Evolutionary conservation across 129 eudicot species (phyloP).

Genomic region (Helianthus annuus): HanXRQr2.0-SUNRISE NC_035444.2:137194673-137195172

Average conservation of each 20-base stretch:
- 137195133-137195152: slow-evolving; percentile 64
- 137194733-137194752: neutral
- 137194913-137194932: slow-evolving; percentile 57
- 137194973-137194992: slow-evolving; percentile 73
- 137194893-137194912: neutral
- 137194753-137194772: too few species aligned
- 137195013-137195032: slow-evolving; percentile 62
- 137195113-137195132: slow-evolving; percentile 34
- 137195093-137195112: neutral
- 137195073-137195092: slow-evolving; percentile 15
- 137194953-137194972: slow-evolving; percentile 92
- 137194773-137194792: too few species aligned
- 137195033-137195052: neutral
- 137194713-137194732: neutral
- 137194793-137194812: neutral
- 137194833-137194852: neutral
- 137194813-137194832: neutral
- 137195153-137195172: slow-evolving; percentile 71
- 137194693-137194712: neutral
- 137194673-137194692: neutral
- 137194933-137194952: slow-evolving; percentile 76
- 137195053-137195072: neutral
- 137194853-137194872: too few species aligned
- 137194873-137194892: neutral
- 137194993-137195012: slow-evolving; percentile 29